Base-by-base conservation (phyloP, 2,329 filamentous ascomycete species). In the Fragosphaeria purpurea region DNA sequence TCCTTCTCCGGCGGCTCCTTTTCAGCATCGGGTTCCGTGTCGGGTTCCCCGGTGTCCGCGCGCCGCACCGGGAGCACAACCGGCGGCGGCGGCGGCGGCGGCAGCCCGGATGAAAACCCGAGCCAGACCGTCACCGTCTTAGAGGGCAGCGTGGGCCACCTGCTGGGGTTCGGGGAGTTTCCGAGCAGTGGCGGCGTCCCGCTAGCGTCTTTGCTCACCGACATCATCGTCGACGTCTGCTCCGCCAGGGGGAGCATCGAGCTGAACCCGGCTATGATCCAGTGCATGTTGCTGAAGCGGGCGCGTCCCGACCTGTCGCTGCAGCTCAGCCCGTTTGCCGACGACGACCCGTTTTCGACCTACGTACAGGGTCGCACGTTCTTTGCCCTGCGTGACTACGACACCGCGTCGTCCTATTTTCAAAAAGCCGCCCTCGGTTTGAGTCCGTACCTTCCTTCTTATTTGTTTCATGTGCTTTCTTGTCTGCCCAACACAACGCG, bases 351-450 rank as follows among this genome's bases (percentile, higher is more conserved):
- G 56, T 89, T 76, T 73, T 82, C 70, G 71, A 86, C 74, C 58
- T 98, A 98, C 62, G 77, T 97, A 5, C 88, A 90, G 64, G 93
- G 86, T 3, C 83, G 93, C 34, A 75, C 95, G 46, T 77, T 80
- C 57, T 71, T 97, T 37, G 80, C 83, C 5, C 77, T 84, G 55
- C 84, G 83, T 49, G 85, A 95, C 61, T 83, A 83, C 62, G 77
- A 80, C 52, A 74, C 79, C 40, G 91, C 93, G 50, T 79, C 87
- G 33, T 70, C 79, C 33, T 79, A 81, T 61, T 96, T 98, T 67
- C 83, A 82, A 58, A 91, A 85, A 62, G 87, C 89, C 53, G 87
- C 88, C 22, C 85, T 87, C 60, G 83, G 85, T 50, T 80, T 95
- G 65, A 83, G 88, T 90, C 77, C 71, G 84, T 75, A 48, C 40